Conservation (phyloP, 2,329 filamentous ascomycete genomes). For the Acarospora socialis region DNA sequence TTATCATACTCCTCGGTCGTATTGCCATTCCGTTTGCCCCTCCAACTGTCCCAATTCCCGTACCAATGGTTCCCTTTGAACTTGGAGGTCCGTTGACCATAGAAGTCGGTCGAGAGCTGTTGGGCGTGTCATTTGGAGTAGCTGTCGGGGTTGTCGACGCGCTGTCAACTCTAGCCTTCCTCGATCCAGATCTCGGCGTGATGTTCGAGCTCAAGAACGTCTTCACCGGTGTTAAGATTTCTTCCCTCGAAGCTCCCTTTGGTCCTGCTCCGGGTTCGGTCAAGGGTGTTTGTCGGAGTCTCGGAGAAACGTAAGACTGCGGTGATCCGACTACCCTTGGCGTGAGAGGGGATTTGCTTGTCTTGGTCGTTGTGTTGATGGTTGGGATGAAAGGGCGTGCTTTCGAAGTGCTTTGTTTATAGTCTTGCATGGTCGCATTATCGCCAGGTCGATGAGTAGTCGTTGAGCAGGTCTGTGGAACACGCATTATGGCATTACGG, state of each 20-base stretch:
- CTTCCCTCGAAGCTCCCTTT: conserved; percentile 33
- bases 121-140: conserved; percentile 37
- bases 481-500: conserved; percentile 33
- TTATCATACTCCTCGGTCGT: too few species aligned
- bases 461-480: conserved; percentile 19
- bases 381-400: conserved; percentile 53
- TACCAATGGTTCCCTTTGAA: too few species aligned
- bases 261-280: conserved; percentile 22
- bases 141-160: conserved; percentile 49
- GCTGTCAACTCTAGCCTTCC: conserved; percentile 59
- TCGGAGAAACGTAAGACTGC: conserved; percentile 7
- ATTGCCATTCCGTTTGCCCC: too few species aligned
- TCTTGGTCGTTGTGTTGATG: conserved; percentile 46
- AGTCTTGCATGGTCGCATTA: conserved; percentile 20
- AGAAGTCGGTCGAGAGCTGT: conserved; percentile 21
- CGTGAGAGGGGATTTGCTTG: conserved; percentile 41
- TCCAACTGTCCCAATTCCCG: too few species aligned
- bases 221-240: conserved; percentile 38
- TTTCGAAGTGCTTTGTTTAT: conserved; percentile 22
- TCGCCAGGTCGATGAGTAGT: conserved; percentile 14
- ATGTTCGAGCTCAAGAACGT: conserved; percentile 51
- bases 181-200: conserved; percentile 63
- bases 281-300: conserved; percentile 20
- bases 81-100: conserved; percentile 15
- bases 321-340: conserved; percentile 39